phyloP scores from a whole-genome alignment of 208 protist genomes.

The Wallacemonas collosoma region DNA sequence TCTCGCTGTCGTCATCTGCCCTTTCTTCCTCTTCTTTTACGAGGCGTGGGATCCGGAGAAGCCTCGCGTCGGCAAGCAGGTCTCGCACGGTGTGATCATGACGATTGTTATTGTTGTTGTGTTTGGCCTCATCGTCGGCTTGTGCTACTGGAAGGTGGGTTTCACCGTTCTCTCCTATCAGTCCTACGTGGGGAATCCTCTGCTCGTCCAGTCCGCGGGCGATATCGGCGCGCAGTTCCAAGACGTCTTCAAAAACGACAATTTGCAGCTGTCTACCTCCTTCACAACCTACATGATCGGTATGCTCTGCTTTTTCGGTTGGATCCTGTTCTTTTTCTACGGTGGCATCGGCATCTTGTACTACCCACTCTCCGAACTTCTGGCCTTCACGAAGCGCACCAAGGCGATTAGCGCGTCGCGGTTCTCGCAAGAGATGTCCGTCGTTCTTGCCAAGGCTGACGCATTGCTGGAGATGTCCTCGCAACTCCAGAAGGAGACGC shows the following conservation, averaged over 20 bases:
- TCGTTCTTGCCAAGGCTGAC: constrained; percentile 83
- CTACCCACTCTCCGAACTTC: constrained; percentile 75
- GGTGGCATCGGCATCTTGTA: constrained; percentile 91
- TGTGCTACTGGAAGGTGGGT: constrained; percentile 63
- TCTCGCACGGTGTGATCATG: constrained; percentile 70
- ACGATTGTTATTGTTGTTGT: constrained; percentile 61
- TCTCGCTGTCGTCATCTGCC: constrained; percentile 83
- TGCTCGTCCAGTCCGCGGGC: constrained; percentile 28
- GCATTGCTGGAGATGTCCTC: constrained; percentile 68
- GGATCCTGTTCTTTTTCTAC: constrained; percentile 93
- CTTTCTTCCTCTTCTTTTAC: constrained; percentile 94
- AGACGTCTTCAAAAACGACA: constrained; percentile 18
- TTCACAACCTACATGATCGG: constrained; percentile 85
- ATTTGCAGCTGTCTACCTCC: constrained; percentile 47
- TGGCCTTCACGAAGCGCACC: constrained; percentile 49
- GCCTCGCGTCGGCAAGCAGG: constrained; percentile 46
- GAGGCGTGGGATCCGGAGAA: constrained; percentile 91
- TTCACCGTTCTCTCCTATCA: constrained; percentile 44
- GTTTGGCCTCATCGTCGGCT: constrained; percentile 53
- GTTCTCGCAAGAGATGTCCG: constrained; percentile 74
- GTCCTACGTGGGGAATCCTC: constrained; percentile 34
- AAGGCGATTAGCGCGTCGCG: constrained; percentile 51
- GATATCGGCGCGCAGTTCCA: constrained; percentile 21
- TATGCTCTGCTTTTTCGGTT: constrained; percentile 81
- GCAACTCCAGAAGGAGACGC: constrained; percentile 43